A percentile compares a stretch with the other conserved stretches of the same genome.
phyloP scores from a whole-genome alignment of 1,139 yeast genomes.

The Yamadazyma dushanensis region DNA sequence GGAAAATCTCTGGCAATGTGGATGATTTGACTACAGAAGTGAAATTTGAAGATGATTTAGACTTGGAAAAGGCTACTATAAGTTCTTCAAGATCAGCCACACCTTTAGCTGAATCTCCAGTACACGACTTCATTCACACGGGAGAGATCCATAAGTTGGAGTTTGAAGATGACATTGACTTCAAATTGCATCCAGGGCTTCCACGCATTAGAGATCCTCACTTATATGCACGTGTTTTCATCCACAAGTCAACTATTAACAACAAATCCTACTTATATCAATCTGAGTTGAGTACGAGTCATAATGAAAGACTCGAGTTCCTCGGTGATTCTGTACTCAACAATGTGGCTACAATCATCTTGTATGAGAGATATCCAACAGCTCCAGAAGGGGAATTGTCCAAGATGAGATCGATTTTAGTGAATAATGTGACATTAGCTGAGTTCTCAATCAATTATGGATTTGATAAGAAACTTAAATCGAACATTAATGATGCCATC shows the following conservation, averaged over 20 bases:
- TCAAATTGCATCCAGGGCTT: slow-evolving; percentile 49
- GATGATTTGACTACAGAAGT: neutral
- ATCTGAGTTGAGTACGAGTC: slow-evolving; percentile 58
- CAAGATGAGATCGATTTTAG: slow-evolving; percentile 64
- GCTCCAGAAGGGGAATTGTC: slow-evolving; percentile 85
- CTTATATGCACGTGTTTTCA: slow-evolving; percentile 70
- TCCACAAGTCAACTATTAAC: slow-evolving; percentile 74
- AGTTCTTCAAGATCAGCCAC: neutral
- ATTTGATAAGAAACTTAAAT: slow-evolving; percentile 59
- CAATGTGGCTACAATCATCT: slow-evolving; percentile 65
- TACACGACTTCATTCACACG: too few species aligned
- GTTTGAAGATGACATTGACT: neutral
- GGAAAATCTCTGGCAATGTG: slow-evolving; percentile 10
- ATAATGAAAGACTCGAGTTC: slow-evolving; percentile 91
- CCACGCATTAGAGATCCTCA: slow-evolving; percentile 66
- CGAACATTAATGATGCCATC: slow-evolving; percentile 39
- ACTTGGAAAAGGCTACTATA: neutral
- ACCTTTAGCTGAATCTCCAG: neutral
- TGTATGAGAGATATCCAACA: slow-evolving; percentile 65
- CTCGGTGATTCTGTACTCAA: slow-evolving; percentile 89
- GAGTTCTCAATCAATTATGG: slow-evolving; percentile 73
- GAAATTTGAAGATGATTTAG: neutral
- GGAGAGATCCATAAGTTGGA: neutral
- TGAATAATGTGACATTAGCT: slow-evolving; percentile 71
- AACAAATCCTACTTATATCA: slow-evolving; percentile 57